Base-by-base conservation (phyloP, 768 basidiomycete species). In the Hypholoma sublateritium region DNA sequence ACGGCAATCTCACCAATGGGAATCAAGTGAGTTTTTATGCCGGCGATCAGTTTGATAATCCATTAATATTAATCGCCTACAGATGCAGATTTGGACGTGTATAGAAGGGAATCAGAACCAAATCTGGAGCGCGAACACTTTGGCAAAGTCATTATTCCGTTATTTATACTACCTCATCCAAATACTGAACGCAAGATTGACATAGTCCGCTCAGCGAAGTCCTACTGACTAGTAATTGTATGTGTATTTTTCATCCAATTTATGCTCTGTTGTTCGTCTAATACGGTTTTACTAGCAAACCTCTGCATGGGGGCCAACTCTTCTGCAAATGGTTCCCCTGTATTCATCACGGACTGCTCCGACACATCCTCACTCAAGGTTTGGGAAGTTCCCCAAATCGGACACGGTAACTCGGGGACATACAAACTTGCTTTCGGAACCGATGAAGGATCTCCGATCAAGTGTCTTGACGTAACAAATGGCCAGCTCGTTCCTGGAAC, bases 71-170 rank as follows among this genome's bases (percentile, higher is more conserved):
- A 25, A 13, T n/a, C 19, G 12, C 2, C 7, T 32, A 7, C 22
- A 54, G 53, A 17, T 54, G 32, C 53, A 54, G 24, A 54, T 54
- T 17, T 54, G 42, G 43, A 46, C 53, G 13, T 54, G 53, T 32
- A 14, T 21, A 8, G 43, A 11, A 34, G 43, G 43, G 8, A 54
- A 54, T 19, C 14, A 45, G 19, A 45, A 54, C 42, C 53, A 54
- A 22, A 42, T 43, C 5, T 54, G 53, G 53, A 54, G 25, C 17
- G 41, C 53, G n/a, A 54, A 54, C 28, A 12, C 53, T 19, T 19
- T 54, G 28, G 24, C 25, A n/a, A 53, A 53, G 51, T 53, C 41
- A 43, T 22, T 43, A 4, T 51, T 5, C 16, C 5, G 28, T 16
- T 50, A 19, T 34, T 34, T 13, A n/a, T n/a, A 1, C 34, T n/a